Conservation (phyloP, 2,329 filamentous ascomycete species). For the Hymenotorrendiella dingleyae region DNA sequence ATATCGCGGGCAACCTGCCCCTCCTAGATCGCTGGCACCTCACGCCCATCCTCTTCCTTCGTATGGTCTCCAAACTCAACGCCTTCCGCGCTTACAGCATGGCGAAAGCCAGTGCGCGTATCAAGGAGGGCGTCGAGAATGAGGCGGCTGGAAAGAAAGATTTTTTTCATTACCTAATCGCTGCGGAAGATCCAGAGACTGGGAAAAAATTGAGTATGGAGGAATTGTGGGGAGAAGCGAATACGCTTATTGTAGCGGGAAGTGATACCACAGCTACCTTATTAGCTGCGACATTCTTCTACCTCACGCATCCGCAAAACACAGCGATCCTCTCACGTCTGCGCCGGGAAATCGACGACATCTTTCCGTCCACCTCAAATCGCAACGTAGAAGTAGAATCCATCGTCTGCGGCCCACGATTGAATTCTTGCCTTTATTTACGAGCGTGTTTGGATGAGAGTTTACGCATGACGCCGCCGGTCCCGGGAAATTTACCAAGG, state of each 20-base stretch:
- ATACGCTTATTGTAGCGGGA: conserved; percentile 16
- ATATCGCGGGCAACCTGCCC: too few relatives aligned
- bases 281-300: conserved; percentile 34
- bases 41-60: conserved; percentile 44
- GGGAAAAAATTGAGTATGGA: conserved; percentile 37
- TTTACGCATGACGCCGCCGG: conserved; percentile 21
- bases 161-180: conserved; percentile 69
- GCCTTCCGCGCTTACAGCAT: too few relatives aligned
- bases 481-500: conserved; percentile 11
- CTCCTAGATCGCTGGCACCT: too few relatives aligned
- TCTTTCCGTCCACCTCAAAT: too few relatives aligned
- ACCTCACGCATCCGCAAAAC: conserved; percentile 30
- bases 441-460: conserved; percentile 34
- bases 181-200: conserved; percentile 64
- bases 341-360: conserved; percentile 14
- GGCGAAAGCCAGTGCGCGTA: conserved; percentile 51
- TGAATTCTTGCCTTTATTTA: conserved; percentile 35
- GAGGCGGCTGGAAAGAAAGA: conserved; percentile 50
- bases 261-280: conserved; percentile 36
- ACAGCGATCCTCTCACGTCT: conserved; percentile 27
- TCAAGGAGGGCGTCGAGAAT: conserved; percentile 48
- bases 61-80: too few relatives aligned
- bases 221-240: conserved; percentile 16
- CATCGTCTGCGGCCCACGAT: conserved; percentile 22
- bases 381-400: conserved; percentile 27